Evolutionary conservation across 768 basidiomycete genomes (phyloP).

Genomic region (Glaciozyma antarctica): DNA sequence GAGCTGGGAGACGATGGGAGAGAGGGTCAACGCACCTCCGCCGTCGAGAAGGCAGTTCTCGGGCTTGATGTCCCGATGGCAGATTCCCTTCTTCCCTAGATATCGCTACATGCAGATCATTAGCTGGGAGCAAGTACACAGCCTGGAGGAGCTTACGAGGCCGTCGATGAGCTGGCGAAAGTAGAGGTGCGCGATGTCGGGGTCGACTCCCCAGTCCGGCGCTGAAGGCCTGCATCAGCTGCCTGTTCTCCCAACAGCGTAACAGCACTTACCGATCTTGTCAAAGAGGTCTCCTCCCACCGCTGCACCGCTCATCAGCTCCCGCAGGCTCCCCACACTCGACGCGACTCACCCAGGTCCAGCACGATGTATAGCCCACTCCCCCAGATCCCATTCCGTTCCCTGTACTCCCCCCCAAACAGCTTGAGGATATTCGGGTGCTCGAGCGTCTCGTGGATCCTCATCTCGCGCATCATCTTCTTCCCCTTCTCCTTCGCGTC

Average conservation of each 20-base stretch:
- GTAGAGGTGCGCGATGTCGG: constrained; percentile 81
- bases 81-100: constrained; percentile 80
- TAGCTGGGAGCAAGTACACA: not conserved
- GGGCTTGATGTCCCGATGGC: constrained; percentile 93
- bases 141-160: constrained; percentile 49
- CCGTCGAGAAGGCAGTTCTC: constrained; percentile 85
- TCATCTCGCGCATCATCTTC: constrained; percentile 80
- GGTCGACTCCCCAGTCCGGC: constrained; percentile 76
- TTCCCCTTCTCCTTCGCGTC: constrained; percentile 42
- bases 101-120: constrained; percentile 50
- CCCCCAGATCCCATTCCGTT: constrained; percentile 8
- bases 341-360: constrained; percentile 48
- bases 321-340: not conserved
- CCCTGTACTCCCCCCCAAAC: constrained; percentile 44
- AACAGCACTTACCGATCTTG: constrained; percentile 69
- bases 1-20: not conserved
- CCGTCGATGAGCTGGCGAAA: constrained; percentile 77
- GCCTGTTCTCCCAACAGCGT: not conserved
- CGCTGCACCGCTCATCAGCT: constrained; percentile 42
- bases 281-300: constrained; percentile 94
- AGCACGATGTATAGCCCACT: constrained; percentile 81
- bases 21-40: constrained; percentile 46
- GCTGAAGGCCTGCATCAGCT: constrained; percentile 45
- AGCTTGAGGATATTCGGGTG: constrained; percentile 76
- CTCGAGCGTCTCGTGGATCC: constrained; percentile 70